phyloP scores from a whole-genome alignment of 768 basidiomycete species.

The Hygrocybe coccinea region DNA sequence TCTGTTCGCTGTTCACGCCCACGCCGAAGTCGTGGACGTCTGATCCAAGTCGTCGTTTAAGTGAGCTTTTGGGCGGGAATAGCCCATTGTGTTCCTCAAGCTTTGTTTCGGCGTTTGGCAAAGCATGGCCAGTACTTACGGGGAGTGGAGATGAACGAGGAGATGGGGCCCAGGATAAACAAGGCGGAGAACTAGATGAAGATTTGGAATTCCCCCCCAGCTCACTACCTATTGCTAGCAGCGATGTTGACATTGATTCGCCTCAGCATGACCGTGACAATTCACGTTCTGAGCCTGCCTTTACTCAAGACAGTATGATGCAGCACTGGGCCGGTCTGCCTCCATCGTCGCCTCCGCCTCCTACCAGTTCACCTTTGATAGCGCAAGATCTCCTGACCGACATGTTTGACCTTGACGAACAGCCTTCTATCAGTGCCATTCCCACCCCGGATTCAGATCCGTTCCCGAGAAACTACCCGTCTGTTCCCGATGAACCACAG shows the following conservation, averaged over 20 bases:
- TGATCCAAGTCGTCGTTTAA: background rate
- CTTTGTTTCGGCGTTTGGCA: slow-evolving; percentile 18
- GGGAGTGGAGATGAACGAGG: slow-evolving; percentile 14
- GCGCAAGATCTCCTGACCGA: slow-evolving; percentile 34
- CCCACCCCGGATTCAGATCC: slow-evolving; percentile 17
- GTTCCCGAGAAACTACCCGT: no score
- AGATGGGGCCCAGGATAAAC: slow-evolving; percentile 19
- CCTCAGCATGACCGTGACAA: slow-evolving; percentile 20
- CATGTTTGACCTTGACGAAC: slow-evolving; percentile 31
- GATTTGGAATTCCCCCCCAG: slow-evolving; percentile 43
- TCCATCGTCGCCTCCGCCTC: slow-evolving; percentile 58
- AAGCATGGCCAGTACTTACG: slow-evolving; percentile 7
- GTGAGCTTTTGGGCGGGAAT: slow-evolving; percentile 22
- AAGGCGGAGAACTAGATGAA: slow-evolving; percentile 27
- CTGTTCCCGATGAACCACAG: background rate
- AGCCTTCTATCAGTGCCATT: background rate
- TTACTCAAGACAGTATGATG: slow-evolving; percentile 26
- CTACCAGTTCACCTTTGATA: slow-evolving; percentile 46
- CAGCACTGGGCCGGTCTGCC: slow-evolving; percentile 53
- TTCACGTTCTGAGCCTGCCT: slow-evolving; percentile 18
- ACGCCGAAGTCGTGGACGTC: slow-evolving; percentile 23
- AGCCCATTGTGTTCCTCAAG: slow-evolving; percentile 22
- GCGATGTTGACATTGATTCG: slow-evolving; percentile 41
- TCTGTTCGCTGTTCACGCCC: slow-evolving; percentile 43
- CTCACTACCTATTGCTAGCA: slow-evolving; percentile 45